These are phyloP conservation scores for Schwanniomyces occidentalis DNA, from an alignment of 805 yeast species.

Conservation along the genomic window DNA sequence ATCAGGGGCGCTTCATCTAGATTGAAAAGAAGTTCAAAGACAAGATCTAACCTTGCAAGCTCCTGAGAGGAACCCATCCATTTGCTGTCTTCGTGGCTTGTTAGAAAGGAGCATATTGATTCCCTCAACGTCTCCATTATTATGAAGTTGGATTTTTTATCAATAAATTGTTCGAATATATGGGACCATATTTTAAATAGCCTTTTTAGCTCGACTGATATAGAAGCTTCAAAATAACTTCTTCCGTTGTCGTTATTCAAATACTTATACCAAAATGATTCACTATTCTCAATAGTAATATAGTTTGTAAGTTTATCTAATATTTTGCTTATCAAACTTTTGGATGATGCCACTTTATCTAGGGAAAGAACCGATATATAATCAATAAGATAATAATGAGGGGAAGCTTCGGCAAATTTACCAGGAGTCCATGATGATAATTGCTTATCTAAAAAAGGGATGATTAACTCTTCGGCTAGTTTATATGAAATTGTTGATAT, in stretches of 20 bases:
- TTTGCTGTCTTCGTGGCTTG: neutral
- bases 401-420: slow-evolving; percentile 7
- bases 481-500: slow-evolving; percentile 11
- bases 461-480: slow-evolving; percentile 16
- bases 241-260: neutral
- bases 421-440: slow-evolving; percentile 19
- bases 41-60: slow-evolving; percentile 4
- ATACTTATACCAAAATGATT: slow-evolving; percentile 14
- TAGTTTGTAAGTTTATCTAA: slow-evolving; percentile 12
- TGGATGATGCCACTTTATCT: neutral
- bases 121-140: slow-evolving; percentile 3
- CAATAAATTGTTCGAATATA: slow-evolving; percentile 13
- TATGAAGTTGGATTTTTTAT: neutral
- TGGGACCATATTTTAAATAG: slow-evolving; percentile 14
- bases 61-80: slow-evolving; percentile 3
- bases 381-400: slow-evolving; percentile 17
- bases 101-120: neutral
- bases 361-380: slow-evolving; percentile 17
- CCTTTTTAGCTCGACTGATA: slow-evolving; percentile 6
- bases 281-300: slow-evolving; percentile 8
- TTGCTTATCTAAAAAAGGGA: slow-evolving; percentile 15
- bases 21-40: slow-evolving; percentile 3
- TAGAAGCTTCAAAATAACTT: slow-evolving; percentile 1
- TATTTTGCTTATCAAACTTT: slow-evolving; percentile 2
- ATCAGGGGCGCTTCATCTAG: neutral